Evolutionary conservation across 345 rosid genomes (phyloP).

Genomic region (Limnanthes douglasii): DNA sequence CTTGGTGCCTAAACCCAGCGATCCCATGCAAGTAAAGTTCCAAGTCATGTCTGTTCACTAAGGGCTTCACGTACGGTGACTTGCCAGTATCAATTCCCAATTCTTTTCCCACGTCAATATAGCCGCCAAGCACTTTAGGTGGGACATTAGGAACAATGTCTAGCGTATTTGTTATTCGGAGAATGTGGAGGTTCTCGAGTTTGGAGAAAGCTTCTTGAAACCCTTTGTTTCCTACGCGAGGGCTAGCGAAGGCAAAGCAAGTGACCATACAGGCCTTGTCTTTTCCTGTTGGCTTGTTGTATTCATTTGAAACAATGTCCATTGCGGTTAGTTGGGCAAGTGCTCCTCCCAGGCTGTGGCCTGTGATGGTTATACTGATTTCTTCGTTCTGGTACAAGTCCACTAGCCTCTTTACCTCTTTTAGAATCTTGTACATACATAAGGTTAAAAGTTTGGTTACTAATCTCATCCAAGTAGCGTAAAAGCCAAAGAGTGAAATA

Average conservation of each 20-base stretch:
- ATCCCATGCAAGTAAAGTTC: conserved; percentile 28
- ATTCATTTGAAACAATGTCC: conserved; percentile 10
- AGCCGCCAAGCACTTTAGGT: neutral
- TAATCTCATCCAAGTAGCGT: neutral
- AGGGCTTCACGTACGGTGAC: conserved; percentile 18
- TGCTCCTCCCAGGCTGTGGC: conserved; percentile 12
- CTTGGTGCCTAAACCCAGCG: conserved; percentile 11
- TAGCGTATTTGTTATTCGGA: conserved; percentile 17
- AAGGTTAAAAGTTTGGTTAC: neutral
- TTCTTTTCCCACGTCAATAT: conserved; percentile 19
- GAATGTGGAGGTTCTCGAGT: conserved; percentile 11
- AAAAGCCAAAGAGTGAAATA: neutral
- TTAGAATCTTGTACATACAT: neutral
- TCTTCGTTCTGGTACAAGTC: conserved; percentile 3
- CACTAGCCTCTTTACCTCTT: conserved; percentile 5
- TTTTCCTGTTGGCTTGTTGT: conserved; percentile 8
- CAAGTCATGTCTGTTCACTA: conserved; percentile 10
- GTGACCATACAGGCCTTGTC: conserved; percentile 16
- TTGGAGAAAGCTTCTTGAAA: conserved; percentile 12
- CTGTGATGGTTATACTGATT: conserved; percentile 5
- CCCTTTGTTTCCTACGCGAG: conserved; percentile 18
- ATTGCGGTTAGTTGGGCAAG: conserved; percentile 11
- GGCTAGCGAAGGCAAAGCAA: conserved; percentile 24
- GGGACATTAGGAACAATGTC: conserved; percentile 23
- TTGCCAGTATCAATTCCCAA: conserved; percentile 20